Percentiles rank a stretch among this genome's conserved stretches.
Evolutionary conservation across 306 rosid genomes (phyloP).

Genomic region (Arachis stenosperma): DNA sequence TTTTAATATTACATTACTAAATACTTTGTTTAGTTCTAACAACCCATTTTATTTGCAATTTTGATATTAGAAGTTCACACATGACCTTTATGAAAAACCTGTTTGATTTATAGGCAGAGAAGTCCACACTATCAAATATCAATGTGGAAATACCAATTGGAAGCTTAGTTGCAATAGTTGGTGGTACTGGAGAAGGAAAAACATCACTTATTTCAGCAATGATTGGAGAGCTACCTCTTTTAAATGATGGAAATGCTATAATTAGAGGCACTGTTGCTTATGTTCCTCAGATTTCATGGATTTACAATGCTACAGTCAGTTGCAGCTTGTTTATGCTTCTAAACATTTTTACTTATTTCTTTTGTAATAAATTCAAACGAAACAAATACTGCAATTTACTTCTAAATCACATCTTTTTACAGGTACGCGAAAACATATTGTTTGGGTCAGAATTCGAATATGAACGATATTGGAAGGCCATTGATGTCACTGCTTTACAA

Average conservation of each 20-base stretch:
- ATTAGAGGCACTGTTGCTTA: slow-evolving; percentile 88
- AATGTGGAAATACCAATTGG: slow-evolving; percentile 77
- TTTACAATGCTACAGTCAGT: slow-evolving; percentile 92
- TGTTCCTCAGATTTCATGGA: slow-evolving; percentile 98
- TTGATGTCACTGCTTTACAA: slow-evolving; percentile 66
- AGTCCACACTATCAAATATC: slow-evolving; percentile 66
- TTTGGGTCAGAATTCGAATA: slow-evolving; percentile 77
- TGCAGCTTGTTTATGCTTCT: slow-evolving; percentile 28
- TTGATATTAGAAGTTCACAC: slow-evolving; percentile 1
- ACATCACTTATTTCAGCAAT: slow-evolving; percentile 85
- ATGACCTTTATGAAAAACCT: slow-evolving; percentile 1
- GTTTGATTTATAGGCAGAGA: slow-evolving; percentile 58
- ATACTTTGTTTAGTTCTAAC: too few species aligned
- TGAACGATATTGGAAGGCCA: slow-evolving; percentile 68
- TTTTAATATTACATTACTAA: too few species aligned
- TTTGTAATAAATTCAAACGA: not conserved
- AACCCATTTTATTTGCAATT: slow-evolving; percentile 1
- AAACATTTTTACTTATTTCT: not conserved
- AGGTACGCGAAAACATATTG: slow-evolving; percentile 87
- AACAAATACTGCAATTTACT: slow-evolving; percentile 15
- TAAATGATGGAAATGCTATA: slow-evolving; percentile 50
- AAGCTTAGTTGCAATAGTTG: slow-evolving; percentile 86
- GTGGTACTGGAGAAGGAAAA: slow-evolving; percentile 95
- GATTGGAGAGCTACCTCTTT: slow-evolving; percentile 78
- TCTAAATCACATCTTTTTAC: slow-evolving; percentile 33